Percentiles rank a stretch among this genome's conserved stretches.
phyloP scores from a whole-genome alignment of 371 early-diverging fungal genomes.

The Amoeboaphelidium protococcarum region DNA sequence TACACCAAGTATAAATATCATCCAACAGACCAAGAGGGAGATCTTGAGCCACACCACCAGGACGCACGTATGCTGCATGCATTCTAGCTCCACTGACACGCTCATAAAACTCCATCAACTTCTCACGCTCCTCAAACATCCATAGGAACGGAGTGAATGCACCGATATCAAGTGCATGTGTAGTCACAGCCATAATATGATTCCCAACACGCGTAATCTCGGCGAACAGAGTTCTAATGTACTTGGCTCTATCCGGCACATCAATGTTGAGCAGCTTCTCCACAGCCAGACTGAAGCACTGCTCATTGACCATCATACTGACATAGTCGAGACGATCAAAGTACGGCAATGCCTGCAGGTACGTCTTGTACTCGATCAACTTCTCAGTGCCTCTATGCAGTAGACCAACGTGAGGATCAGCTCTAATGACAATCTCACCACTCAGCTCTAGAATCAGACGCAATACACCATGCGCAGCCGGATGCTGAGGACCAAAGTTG shows the following conservation, averaged over 20 bases:
- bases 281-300: conserved; percentile 80
- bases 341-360: conserved; percentile 88
- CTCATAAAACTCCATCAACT: conserved; percentile 94
- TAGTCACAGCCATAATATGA: conserved; percentile 89
- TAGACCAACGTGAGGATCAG: conserved; percentile 90
- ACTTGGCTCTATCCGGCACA: conserved; percentile 74
- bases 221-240: conserved; percentile 84
- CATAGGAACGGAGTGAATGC: conserved; percentile 91
- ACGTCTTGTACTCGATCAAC: conserved; percentile 91
- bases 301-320: conserved; percentile 84
- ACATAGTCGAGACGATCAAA: conserved; percentile 95
- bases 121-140: conserved; percentile 95
- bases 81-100: conserved; percentile 93
- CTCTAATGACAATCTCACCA: conserved; percentile 71
- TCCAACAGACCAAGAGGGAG: conserved; percentile 74
- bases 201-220: conserved; percentile 90
- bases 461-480: conserved; percentile 96
- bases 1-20: conserved; percentile 79
- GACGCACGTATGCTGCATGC: conserved; percentile 89
- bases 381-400: conserved; percentile 94
- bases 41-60: conserved; percentile 87
- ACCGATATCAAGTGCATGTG: conserved; percentile 90
- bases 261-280: conserved; percentile 93
- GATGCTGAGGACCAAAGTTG: conserved; percentile 98
- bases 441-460: conserved; percentile 79